A percentile compares a stretch with the other conserved stretches of the same genome.
Evolutionary conservation across 768 basidiomycete genomes (phyloP).

Genomic region (Tulasnella sp.): DNA sequence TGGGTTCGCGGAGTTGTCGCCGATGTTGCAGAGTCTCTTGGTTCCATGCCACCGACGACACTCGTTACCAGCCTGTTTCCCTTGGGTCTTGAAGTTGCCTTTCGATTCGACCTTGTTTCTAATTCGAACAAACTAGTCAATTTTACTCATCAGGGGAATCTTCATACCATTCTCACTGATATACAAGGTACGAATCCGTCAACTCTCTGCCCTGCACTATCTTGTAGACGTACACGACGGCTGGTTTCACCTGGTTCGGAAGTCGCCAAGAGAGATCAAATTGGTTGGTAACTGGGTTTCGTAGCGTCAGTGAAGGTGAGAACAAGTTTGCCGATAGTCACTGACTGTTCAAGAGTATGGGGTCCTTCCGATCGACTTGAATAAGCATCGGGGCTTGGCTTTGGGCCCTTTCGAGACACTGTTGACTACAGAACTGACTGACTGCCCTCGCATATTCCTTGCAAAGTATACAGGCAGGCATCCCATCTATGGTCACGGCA

Average conservation of each 20-base stretch:
- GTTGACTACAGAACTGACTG: conserved; percentile 24
- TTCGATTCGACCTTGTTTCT: conserved; percentile 23
- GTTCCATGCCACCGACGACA: conserved; percentile 30
- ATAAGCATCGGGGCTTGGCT: conserved; percentile 22
- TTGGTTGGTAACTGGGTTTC: conserved; percentile 2
- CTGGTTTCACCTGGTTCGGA: not conserved
- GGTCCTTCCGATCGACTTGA: conserved; percentile 20
- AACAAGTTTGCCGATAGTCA: not conserved
- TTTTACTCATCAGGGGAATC: too few relatives aligned
- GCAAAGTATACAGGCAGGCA: conserved; percentile 26
- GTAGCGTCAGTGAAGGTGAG: not conserved
- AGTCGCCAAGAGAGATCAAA: conserved; percentile 17
- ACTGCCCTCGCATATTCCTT: conserved; percentile 26
- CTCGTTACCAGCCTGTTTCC: conserved; percentile 14
- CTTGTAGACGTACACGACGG: conserved; percentile 15
- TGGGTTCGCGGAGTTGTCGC: conserved; percentile 7
- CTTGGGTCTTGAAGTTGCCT: conserved; percentile 19
- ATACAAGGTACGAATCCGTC: conserved; percentile 9
- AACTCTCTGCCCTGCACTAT: conserved; percentile 10
- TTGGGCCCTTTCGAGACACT: not conserved
- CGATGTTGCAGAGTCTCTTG: conserved; percentile 17
- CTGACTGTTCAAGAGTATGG: conserved; percentile 21
- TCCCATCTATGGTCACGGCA: not conserved
- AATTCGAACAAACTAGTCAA: not conserved
- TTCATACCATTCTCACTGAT: not conserved